Percentiles rank a stretch among this genome's conserved stretches.
Conservation (phyloP, 768 basidiomycete species). For the Lanmaoa rubissima region DNA sequence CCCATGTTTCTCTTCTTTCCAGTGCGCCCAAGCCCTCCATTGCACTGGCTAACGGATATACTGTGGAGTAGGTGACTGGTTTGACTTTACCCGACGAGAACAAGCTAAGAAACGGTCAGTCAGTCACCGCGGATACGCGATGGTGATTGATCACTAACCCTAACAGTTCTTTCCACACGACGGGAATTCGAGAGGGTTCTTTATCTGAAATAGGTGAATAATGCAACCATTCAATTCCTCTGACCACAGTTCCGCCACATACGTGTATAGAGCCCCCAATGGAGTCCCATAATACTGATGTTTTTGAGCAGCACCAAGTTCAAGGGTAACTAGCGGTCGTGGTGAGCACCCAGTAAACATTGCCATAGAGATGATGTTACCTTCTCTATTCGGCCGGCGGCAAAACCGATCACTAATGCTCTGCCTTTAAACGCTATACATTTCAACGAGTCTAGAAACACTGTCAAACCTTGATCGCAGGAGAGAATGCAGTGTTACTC, state of each 20-base stretch:
- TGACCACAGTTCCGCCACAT: slow-evolving; percentile 25
- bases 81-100: slow-evolving; percentile 61
- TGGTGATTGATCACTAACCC: slow-evolving; percentile 39
- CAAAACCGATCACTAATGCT: slow-evolving; percentile 84
- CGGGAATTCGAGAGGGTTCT: slow-evolving; percentile 60
- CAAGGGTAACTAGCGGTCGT: slow-evolving; percentile 63
- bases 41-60: slow-evolving; percentile 68
- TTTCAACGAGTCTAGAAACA: slow-evolving; percentile 68
- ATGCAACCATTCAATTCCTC: neutral
- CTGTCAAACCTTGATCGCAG: neutral
- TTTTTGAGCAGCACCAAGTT: slow-evolving; percentile 85
- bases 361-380: neutral
- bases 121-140: neutral
- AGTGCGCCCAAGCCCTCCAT: slow-evolving; percentile 70
- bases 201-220: slow-evolving; percentile 41
- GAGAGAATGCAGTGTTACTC: slow-evolving; percentile 5
- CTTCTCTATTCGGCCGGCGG: slow-evolving; percentile 25
- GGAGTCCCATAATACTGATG: slow-evolving; percentile 76
- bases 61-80: slow-evolving; percentile 67
- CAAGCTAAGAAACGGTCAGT: slow-evolving; percentile 44
- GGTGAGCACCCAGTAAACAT: slow-evolving; percentile 3
- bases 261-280: slow-evolving; percentile 84
- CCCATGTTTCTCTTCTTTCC: slow-evolving; percentile 87
- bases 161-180: slow-evolving; percentile 73
- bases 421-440: slow-evolving; percentile 95